Base-by-base conservation (phyloP, 129 eudicot genomes). In the Apium graveolens region DNA sequence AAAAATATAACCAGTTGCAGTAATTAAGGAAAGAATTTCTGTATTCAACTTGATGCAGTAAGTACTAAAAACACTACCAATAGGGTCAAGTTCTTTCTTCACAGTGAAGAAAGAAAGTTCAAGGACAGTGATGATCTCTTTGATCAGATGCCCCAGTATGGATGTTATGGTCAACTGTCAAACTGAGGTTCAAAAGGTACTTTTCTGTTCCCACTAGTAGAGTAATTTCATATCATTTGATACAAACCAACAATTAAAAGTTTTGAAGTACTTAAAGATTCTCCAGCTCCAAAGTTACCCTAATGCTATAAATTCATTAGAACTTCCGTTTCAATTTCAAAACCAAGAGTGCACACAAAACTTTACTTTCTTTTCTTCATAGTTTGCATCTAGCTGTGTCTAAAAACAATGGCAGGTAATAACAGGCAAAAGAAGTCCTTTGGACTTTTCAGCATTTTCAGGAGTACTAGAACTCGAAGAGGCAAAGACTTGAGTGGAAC, bases 351-450 rank as follows among this genome's bases (percentile, higher is more conserved):
- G 11, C 17, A 77, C 60, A 20, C 29, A 24, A 53, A 17, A 51
- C 12, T 62, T 13, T 18, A 69, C 41, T 17, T 76, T 66, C 53
- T 39, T 60, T 24, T 27, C 44, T 39, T 11, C 48, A 16, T 65
- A 66, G 4, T 41, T 55, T 55, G 60, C 74, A 20, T 53, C 12
- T 4, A 3, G 29, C 13, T 43, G 24, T 41, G 32, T 20, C 21
- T 27, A 3, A 5, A 11, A 4, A 20, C 18, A 9, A 87, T 87
- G 90, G 88, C 82, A 74, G 84, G 90, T 5, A 79, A 48, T 73
- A 81, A n/a, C 53, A 76, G 68, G 75, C 82, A 79, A 43, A 84
- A 82, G 76, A 84, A 73, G 43, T 73, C 82, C 2, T 72, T 78
- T 24, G 45, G 60, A 41, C 48, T 82, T 3, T 80, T 82, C 70